A percentile compares a stretch with the other conserved stretches of the same genome.
phyloP scores from a whole-genome alignment of 2,329 filamentous ascomycete genomes.

The Botrytis hyacinthi region DNA sequence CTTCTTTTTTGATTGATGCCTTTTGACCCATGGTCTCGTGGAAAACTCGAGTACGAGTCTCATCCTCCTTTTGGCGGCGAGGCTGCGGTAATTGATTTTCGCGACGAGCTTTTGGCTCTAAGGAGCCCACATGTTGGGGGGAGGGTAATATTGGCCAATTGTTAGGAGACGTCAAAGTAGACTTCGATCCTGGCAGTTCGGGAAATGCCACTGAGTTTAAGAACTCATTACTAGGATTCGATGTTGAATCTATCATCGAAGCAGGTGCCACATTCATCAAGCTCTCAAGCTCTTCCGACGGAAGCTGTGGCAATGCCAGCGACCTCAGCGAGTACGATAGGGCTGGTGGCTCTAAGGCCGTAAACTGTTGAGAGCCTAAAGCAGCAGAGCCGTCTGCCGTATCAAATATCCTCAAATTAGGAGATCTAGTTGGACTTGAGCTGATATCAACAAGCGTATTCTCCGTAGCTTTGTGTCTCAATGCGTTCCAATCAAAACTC shows the following conservation, averaged over 20 bases:
- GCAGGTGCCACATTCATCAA: background rate
- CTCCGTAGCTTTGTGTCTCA: background rate
- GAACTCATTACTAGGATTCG: background rate
- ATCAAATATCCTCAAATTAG: constrained; percentile 2
- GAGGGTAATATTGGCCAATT: constrained; percentile 1
- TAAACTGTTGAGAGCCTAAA: background rate
- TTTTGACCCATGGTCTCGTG: constrained; percentile 34
- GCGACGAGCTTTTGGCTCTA: background rate
- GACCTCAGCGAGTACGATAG: background rate
- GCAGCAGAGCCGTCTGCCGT: background rate
- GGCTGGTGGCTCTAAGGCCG: background rate
- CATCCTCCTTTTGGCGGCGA: constrained; percentile 22
- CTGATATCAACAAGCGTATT: background rate
- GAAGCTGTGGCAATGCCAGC: background rate
- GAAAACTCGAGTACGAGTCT: constrained; percentile 27
- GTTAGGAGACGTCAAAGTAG: background rate
- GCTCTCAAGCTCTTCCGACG: constrained; percentile 1
- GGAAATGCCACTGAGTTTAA: background rate
- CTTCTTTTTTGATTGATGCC: constrained; percentile 15
- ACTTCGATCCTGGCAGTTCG: background rate
- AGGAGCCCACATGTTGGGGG: background rate
- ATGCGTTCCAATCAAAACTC: constrained; percentile 5
- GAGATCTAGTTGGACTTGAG: constrained; percentile 5
- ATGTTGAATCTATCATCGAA: background rate
- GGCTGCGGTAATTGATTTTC: background rate